Percentiles rank a stretch among this genome's conserved stretches.
Evolutionary conservation across 768 basidiomycete genomes (phyloP).

Genomic region (Mycena filopes): DNA sequence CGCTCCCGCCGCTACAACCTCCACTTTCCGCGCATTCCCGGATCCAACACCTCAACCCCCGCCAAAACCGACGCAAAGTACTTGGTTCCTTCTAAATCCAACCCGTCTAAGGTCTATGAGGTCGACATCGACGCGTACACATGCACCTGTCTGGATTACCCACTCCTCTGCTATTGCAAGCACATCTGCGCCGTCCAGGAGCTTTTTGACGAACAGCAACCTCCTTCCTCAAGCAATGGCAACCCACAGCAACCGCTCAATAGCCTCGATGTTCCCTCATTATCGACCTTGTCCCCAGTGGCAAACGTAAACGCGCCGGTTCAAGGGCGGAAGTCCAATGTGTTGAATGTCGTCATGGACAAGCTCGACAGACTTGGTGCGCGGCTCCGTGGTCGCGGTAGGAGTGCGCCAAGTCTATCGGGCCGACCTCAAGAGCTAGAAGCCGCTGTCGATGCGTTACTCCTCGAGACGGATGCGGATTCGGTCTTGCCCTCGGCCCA

Average conservation of each 20-base stretch:
- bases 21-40: too few species aligned
- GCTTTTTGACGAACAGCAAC: background rate
- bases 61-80: too few species aligned
- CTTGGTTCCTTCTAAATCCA: too few species aligned
- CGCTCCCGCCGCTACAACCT: too few species aligned
- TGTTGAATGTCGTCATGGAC: background rate
- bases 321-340: background rate
- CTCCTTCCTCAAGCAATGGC: too few species aligned
- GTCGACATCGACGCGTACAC: too few species aligned
- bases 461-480: background rate
- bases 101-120: too few species aligned
- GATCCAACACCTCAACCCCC: too few species aligned
- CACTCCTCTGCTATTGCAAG: background rate
- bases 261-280: background rate
- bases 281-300: background rate
- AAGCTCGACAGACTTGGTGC: conserved; percentile 3
- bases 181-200: background rate
- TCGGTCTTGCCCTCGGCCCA: background rate
- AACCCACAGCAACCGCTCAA: background rate
- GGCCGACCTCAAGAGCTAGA: background rate
- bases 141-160: background rate
- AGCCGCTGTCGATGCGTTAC: background rate
- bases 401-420: background rate
- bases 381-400: background rate
- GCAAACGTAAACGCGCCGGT: background rate